phyloP scores from a whole-genome alignment of 2,329 filamentous ascomycete genomes.

The Lachnellula willkommii region DNA sequence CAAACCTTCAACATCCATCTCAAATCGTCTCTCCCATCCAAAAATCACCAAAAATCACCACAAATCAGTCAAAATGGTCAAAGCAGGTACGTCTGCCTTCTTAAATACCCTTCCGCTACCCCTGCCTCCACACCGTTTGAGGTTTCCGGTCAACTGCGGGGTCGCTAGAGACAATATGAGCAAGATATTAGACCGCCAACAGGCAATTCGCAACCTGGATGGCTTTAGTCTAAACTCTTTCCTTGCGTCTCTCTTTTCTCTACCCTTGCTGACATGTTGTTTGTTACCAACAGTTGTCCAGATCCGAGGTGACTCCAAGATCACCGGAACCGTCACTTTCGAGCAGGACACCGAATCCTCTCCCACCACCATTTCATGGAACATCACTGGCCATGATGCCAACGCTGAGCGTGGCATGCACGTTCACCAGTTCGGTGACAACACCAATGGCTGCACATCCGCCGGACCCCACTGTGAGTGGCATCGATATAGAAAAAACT shows the following conservation, averaged over 20 bases:
- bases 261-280: conserved; percentile 8
- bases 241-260: conserved; percentile 7
- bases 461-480: conserved; percentile 92
- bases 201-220: conserved; percentile 40
- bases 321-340: conserved; percentile 90
- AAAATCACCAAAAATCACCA: conserved; percentile 3
- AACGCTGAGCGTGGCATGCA: conserved; percentile 98
- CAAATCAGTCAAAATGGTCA: conserved; percentile 82
- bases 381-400: conserved; percentile 86
- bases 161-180: conserved; percentile 52
- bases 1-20: not conserved
- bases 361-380: conserved; percentile 83
- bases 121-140: conserved; percentile 1
- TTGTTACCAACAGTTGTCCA: conserved; percentile 66
- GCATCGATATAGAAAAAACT: not conserved
- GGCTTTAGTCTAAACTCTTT: conserved; percentile 29
- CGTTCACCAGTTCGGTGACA: conserved; percentile 98
- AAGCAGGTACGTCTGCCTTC: conserved; percentile 69
- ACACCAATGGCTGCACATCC: conserved; percentile 99
- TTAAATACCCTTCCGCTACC: conserved; percentile 3
- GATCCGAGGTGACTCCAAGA: conserved; percentile 94
- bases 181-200: conserved; percentile 42
- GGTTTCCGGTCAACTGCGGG: conserved; percentile 24
- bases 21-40: not conserved
- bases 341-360: conserved; percentile 80